phyloP scores from a whole-genome alignment of 73 alveolate genomes.

The Durusdinium trenchii region DNA sequence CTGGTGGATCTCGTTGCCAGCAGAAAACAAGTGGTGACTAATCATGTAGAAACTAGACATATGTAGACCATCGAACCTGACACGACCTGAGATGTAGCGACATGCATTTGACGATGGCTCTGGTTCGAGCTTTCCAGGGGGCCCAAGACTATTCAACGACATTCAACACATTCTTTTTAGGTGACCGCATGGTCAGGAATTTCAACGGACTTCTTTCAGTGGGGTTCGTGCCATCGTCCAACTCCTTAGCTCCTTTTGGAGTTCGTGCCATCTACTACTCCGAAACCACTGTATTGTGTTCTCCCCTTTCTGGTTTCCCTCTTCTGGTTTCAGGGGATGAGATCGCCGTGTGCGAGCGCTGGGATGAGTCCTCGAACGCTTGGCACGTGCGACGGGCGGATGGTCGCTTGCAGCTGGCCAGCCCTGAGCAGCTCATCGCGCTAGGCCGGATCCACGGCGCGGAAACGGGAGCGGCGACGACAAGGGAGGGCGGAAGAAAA shows the following conservation, averaged over 20 bases:
- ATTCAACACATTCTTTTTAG: too few relatives aligned
- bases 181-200: too few relatives aligned
- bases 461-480: not conserved
- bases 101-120: too few relatives aligned
- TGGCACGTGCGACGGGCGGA: conserved; percentile 11
- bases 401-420: not conserved
- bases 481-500: not conserved
- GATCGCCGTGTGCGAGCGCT: not conserved
- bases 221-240: too few relatives aligned
- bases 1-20: too few relatives aligned
- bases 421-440: not conserved
- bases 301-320: not conserved
- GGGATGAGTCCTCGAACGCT: not conserved
- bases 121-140: too few relatives aligned
- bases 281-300: not conserved
- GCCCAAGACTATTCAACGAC: too few relatives aligned
- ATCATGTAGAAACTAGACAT: too few relatives aligned
- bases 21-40: too few relatives aligned
- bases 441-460: not conserved
- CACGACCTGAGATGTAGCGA: too few relatives aligned
- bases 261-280: not conserved
- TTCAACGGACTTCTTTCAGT: too few relatives aligned
- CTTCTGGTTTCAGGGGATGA: not conserved
- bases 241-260: not conserved
- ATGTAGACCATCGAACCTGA: too few relatives aligned